phyloP scores from a whole-genome alignment of 345 rosid genomes.

The Corymbia maculata region DNA sequence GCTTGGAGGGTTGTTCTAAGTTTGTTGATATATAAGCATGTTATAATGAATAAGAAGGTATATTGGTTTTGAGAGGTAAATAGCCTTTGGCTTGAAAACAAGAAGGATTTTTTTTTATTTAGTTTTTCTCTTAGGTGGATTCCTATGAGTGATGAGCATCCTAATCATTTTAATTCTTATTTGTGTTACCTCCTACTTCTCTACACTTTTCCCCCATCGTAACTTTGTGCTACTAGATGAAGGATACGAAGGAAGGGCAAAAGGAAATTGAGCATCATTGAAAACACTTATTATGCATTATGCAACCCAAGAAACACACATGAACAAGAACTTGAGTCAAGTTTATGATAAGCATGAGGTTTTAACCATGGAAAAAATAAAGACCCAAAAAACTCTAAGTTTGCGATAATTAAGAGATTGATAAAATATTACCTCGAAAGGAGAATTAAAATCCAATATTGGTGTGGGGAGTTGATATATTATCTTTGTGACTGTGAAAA shows the following conservation, averaged over 20 bases:
- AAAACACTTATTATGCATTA: background rate
- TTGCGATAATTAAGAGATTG: background rate
- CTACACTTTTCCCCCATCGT: background rate
- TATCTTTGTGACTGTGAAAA: background rate
- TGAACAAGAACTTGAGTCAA: background rate
- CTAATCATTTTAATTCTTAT: no score
- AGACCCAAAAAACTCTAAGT: background rate
- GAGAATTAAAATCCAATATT: background rate
- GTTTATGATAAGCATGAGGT: background rate
- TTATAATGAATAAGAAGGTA: no score
- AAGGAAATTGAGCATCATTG: background rate
- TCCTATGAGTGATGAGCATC: no score
- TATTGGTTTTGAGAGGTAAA: no score
- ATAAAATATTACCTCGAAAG: background rate
- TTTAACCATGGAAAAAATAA: background rate
- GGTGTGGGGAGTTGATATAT: background rate
- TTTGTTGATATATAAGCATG: no score
- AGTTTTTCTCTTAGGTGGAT: no score
- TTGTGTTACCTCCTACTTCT: no score
- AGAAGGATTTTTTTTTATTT: no score
- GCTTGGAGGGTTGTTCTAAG: no score
- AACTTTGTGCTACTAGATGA: background rate
- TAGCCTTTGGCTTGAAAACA: no score
- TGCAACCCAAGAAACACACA: no score
- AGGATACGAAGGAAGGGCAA: background rate